Percentiles rank a stretch among this genome's conserved stretches.
Conservation (phyloP, 441 rosid genomes). For the Erodium chrysanthum region DNA sequence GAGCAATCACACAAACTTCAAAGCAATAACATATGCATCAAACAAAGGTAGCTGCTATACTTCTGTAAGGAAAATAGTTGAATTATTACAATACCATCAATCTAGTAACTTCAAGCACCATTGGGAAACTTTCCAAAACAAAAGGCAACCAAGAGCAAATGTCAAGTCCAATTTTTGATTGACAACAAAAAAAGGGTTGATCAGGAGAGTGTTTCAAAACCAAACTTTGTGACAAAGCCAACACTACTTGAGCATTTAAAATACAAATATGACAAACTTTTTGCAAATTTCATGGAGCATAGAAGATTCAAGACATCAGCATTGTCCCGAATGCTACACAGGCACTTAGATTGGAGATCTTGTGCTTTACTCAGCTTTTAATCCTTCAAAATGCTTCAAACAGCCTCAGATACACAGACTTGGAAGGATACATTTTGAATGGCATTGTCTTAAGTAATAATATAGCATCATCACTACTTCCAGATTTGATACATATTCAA, state of each 20-base stretch:
- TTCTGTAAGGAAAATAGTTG: not conserved
- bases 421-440: conserved; percentile 56
- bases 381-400: conserved; percentile 57
- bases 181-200: conserved; percentile 10
- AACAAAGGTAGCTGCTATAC: not conserved
- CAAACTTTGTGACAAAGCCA: conserved; percentile 17
- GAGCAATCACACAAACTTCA: not conserved
- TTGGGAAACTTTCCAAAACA: not conserved
- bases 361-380: conserved; percentile 60
- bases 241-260: conserved; percentile 14
- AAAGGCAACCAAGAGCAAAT: not conserved
- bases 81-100: not conserved
- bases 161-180: conserved; percentile 3
- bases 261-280: conserved; percentile 19
- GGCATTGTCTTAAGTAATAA: conserved; percentile 54
- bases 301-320: conserved; percentile 78
- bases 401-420: conserved; percentile 45
- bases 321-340: conserved; percentile 50
- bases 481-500: conserved; percentile 55
- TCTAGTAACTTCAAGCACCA: not conserved
- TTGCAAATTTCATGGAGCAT: conserved; percentile 36
- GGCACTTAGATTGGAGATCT: conserved; percentile 60
- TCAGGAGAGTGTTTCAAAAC: conserved; percentile 10
- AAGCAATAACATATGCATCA: not conserved
- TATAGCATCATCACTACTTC: conserved; percentile 53